A percentile compares a stretch with the other conserved stretches of the same genome.
These are phyloP conservation scores for Bromus sterilis DNA, from an alignment of 176 grass and related monocot species.

Conservation along the genomic window DNA sequence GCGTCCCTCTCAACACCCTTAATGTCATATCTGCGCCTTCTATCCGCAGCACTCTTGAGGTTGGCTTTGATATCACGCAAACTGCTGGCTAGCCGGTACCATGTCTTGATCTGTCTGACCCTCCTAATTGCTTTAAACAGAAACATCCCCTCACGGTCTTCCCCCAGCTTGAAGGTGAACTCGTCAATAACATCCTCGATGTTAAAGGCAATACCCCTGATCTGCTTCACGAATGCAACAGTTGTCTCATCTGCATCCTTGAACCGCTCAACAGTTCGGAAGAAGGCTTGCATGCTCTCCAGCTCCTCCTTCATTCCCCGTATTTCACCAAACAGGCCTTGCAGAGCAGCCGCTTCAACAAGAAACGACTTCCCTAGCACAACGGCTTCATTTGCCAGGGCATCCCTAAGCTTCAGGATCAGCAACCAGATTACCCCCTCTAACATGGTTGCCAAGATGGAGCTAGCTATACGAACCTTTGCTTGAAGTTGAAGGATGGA, in stretches of 20 bases:
- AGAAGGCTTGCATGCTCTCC: constrained; percentile 26
- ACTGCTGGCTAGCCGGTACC: not conserved
- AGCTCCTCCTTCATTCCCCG: constrained; percentile 17
- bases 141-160: not conserved
- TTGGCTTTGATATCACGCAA: not conserved
- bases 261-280: not conserved
- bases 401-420: constrained; percentile 9
- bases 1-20: not conserved
- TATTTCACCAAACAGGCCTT: constrained; percentile 3
- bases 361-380: not conserved
- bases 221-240: constrained; percentile 12
- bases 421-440: constrained; percentile 11
- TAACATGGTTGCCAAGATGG: not conserved
- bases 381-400: constrained; percentile 1
- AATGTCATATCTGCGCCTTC: constrained; percentile 12
- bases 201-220: constrained; percentile 4
- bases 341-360: constrained; percentile 3
- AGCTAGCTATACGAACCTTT: not conserved
- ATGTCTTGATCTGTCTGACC: constrained; percentile 11
- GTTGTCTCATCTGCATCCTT: constrained; percentile 9
- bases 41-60: constrained; percentile 9
- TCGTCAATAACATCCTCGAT: constrained; percentile 32
- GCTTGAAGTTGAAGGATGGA: not conserved
- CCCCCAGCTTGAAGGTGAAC: constrained; percentile 22
- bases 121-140: constrained; percentile 13